phyloP scores from a whole-genome alignment of 306 rosid genomes.

The Canavalia gladiata region DNA sequence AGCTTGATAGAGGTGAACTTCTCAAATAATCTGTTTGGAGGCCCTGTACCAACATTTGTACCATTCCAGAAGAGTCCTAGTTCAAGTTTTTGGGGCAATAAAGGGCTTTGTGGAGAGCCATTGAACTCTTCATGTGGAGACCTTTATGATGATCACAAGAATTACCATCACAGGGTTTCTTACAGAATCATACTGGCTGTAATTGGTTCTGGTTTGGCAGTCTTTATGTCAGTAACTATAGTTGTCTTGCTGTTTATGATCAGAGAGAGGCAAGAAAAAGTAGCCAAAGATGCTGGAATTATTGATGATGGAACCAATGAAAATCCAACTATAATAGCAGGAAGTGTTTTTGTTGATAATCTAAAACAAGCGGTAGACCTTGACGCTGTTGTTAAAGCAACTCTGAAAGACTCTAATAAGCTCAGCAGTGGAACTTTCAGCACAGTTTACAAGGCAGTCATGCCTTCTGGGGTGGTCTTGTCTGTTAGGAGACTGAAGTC shows the following conservation, averaged over 20 bases:
- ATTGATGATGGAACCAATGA: constrained; percentile 65
- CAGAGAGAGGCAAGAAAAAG: constrained; percentile 90
- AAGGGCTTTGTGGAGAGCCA: constrained; percentile 97
- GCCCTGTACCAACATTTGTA: constrained; percentile 80
- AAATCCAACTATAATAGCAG: constrained; percentile 79
- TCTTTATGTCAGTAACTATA: constrained; percentile 82
- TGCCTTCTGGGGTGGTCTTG: constrained; percentile 93
- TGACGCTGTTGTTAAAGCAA: constrained; percentile 87
- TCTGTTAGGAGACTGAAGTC: constrained; percentile 93
- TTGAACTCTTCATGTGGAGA: constrained; percentile 71
- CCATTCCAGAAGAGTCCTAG: constrained; percentile 95
- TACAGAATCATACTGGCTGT: constrained; percentile 89
- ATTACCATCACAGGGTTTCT: constrained; percentile 85
- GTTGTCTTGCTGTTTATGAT: constrained; percentile 91
- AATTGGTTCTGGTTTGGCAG: constrained; percentile 90
- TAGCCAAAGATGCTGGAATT: constrained; percentile 72
- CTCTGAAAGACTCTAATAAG: constrained; percentile 88
- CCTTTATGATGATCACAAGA: constrained; percentile 56
- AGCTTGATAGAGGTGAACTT: constrained; percentile 98
- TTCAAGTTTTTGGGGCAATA: constrained; percentile 81
- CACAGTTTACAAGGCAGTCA: constrained; percentile 87
- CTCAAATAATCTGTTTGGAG: constrained; percentile 83
- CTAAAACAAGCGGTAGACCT: constrained; percentile 92
- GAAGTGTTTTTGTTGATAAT: constrained; percentile 84
- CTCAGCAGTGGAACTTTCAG: constrained; percentile 93